These are phyloP conservation scores for Metrosideros polymorpha DNA, from an alignment of 441 rosid species.

Conservation along the genomic window DNA sequence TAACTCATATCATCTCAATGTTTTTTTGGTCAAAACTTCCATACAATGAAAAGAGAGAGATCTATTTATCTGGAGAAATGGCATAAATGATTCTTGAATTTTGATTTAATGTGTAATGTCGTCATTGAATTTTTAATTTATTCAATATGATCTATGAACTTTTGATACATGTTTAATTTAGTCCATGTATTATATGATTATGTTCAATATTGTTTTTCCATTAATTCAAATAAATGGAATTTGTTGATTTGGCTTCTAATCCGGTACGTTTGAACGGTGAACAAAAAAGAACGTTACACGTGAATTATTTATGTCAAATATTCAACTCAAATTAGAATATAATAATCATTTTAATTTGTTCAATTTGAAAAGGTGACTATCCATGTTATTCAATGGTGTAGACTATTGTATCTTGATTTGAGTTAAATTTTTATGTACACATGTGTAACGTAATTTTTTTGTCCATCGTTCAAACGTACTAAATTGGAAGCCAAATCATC, in stretches of 20 bases:
- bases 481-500: no score
- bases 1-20: no score
- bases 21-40: no score
- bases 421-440: no score
- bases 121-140: rapidly evolving
- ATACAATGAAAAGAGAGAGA: not conserved
- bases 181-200: no score
- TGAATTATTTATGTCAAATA: no score
- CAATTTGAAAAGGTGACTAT: not conserved
- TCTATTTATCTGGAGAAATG: not conserved
- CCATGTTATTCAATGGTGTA: not conserved
- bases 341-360: not conserved
- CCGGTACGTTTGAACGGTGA: rapidly evolving
- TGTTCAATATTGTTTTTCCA: rapidly evolving
- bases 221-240: not conserved
- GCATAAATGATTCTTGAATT: rapidly evolving
- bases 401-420: rapidly evolving
- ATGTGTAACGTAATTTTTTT: not conserved
- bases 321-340: no score
- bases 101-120: not conserved
- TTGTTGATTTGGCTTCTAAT: not conserved
- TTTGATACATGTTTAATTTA: no score
- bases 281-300: not conserved
- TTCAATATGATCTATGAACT: no score
- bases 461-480: not conserved